phyloP scores from a whole-genome alignment of 2,329 filamentous ascomycete genomes.

The Apiospora sp. region DNA sequence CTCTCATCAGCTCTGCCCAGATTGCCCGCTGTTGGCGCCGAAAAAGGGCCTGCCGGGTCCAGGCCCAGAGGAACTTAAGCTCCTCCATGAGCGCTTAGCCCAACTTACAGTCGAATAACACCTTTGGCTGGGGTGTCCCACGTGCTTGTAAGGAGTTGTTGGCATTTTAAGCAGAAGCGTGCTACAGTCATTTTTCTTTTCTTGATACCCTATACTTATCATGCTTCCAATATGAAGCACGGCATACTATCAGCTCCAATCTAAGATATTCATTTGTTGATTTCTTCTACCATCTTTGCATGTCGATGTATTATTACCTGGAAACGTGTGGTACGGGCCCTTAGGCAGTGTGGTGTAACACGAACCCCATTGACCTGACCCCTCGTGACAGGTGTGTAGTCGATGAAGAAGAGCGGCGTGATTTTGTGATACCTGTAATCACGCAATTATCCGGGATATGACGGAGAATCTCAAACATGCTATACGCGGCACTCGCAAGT shows the following conservation, averaged over 20 bases:
- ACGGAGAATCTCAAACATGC: no score
- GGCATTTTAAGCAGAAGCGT: slow-evolving; percentile 16
- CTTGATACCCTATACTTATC: slow-evolving; percentile 20
- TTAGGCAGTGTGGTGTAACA: not conserved
- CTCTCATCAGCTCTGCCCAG: slow-evolving; percentile 64
- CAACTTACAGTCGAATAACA: slow-evolving; percentile 14
- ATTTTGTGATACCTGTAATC: not conserved
- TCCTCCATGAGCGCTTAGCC: slow-evolving; percentile 17
- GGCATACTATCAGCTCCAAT: slow-evolving; percentile 2
- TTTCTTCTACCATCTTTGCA: not conserved
- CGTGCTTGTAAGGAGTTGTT: slow-evolving; percentile 15
- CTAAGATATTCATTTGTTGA: not conserved
- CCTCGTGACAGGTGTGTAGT: not conserved
- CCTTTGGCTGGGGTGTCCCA: not conserved
- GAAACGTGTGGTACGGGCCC: not conserved
- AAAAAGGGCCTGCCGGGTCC: slow-evolving; percentile 58
- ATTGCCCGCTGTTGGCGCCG: slow-evolving; percentile 62
- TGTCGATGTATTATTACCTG: not conserved
- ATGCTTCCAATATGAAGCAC: not conserved
- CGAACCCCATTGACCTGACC: not conserved
- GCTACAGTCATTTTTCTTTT: slow-evolving; percentile 20
- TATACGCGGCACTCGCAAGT: not conserved
- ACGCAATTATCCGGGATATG: not conserved
- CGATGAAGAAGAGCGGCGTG: not conserved
- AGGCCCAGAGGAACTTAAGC: not conserved